Evolutionary conservation across 768 basidiomycete genomes (phyloP), one percentile per base, ranked within the genome.

Genomic region (Phanerochaete carnosa): DNA sequence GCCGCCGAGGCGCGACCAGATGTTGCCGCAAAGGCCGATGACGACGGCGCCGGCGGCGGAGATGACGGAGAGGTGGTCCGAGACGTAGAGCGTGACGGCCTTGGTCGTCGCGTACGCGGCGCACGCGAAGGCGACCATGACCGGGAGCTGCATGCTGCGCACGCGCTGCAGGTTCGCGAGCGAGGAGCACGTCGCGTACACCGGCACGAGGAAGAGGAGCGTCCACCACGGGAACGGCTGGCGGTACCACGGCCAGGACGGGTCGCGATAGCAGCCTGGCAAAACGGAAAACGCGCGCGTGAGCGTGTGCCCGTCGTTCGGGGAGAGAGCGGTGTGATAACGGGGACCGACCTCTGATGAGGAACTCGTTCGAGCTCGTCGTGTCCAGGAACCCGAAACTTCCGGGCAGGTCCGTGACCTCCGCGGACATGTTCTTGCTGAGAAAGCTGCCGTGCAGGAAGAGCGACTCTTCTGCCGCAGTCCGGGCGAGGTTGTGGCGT

Each of bases 151-250:
- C 69, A 83, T 76, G 70, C 85, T 88, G 65, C 83, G 77, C 68
- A 85, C 79, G 37, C 82, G 80, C 73, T 95, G 92, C 60, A 92
- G 80, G 72, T 94, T 92, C 32, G 84, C 82, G 59, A 94, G 75
- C 19, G 90, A 92, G 28, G 84, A 91, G 61, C 82, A 86, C 1
- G 82, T 75, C n/a, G 89, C 84, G 74, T 90, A 91, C 28, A 87
- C 69, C 19, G 92, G 92, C 25, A 93, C 92, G 35, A 94, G 77
- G 71, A 88, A 74, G 69, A 90, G 83, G 65, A 89, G 71, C n/a
- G 86, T 79, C 89, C 90, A 94, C 84, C 84, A 88, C 1, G 93
- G 94, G 67, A 92, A 80, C 3, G 86, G 81, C 66, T 90, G 88
- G 64, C 84, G 80, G 74, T 80, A 89, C 89, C 90, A 93, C 2